Evolutionary conservation across 352 stramenopile genomes (phyloP).

Genomic region (Thalassiosira ordinaria): DNA sequence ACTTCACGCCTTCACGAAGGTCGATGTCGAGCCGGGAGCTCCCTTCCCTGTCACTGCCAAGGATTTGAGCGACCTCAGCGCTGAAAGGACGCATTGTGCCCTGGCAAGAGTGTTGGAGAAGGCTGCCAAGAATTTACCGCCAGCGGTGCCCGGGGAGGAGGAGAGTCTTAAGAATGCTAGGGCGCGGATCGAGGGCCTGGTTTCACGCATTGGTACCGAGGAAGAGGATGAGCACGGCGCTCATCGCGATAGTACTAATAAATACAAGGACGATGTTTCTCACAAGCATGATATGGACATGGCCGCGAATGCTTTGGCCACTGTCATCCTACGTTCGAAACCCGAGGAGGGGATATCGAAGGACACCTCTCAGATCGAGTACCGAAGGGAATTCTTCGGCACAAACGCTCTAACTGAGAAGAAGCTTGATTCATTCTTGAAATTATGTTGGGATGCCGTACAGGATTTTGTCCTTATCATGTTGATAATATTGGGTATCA

Average conservation of each 20-base stretch:
- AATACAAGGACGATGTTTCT: too few species aligned
- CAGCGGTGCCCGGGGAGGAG: conserved; percentile 35
- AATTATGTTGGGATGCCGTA: conserved; percentile 78
- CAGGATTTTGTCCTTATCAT: conserved; percentile 85
- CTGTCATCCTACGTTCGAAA: conserved; percentile 68
- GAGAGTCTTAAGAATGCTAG: conserved; percentile 40
- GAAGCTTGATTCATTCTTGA: conserved; percentile 76
- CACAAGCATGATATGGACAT: conserved; percentile 70
- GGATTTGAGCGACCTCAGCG: conserved; percentile 67
- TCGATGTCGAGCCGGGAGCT: conserved; percentile 13
- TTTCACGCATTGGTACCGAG: conserved; percentile 60
- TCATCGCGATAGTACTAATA: conserved; percentile 30
- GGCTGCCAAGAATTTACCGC: conserved; percentile 39
- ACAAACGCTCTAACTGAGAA: conserved; percentile 76
- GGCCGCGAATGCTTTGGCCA: conserved; percentile 71
- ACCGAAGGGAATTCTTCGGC: conserved; percentile 69
- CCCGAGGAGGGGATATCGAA: conserved; percentile 69
- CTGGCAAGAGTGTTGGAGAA: conserved; percentile 68
- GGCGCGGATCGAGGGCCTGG: conserved; percentile 57
- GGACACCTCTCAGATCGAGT: conserved; percentile 62
- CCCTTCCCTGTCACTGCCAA: conserved; percentile 39
- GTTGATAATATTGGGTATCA: conserved; percentile 80
- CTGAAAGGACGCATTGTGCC: conserved; percentile 60
- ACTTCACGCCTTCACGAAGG: conserved; percentile 35
- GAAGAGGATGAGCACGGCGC: conserved; percentile 28